Evolutionary conservation across 306 rosid genomes (phyloP), one percentile per base, ranked within the genome.

Genomic region (Carpinus viminea): DNA sequence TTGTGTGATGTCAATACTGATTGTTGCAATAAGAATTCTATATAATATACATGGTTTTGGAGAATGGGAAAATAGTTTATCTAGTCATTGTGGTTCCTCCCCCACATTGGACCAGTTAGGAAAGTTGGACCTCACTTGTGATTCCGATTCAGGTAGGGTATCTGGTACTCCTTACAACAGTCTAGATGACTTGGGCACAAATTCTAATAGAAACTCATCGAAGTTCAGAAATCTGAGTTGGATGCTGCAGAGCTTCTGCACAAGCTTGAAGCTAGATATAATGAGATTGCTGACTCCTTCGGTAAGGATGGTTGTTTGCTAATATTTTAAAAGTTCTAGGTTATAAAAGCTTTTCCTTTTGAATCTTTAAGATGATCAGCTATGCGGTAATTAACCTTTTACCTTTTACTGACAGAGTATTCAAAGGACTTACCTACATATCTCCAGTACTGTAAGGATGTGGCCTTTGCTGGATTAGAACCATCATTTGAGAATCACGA

Each of bases 1-100:
- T 51, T 88, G 90, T 71, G 97, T 92, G 18, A 90, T 92, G 91
- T 94, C 97, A 43, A 74, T 94, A 80, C 82, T 94, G 83, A 90
- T 92, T 72, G 87, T 92, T 31, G 93, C 95, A 36, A 90, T 94
- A 71, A 87, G 98, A 83, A 87, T 87, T 61, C 78, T 88, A 68
- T 94, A 84, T 83, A 86, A 91, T 57, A 80, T 94, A 81, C 86
- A 94, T 83, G 98, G 96, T 68, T 83, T 86, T 70, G 97, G 97
- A 74, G 94, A 75, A 74, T 94, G 98, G 98, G 98, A 94, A 82
- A 87, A 78, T 82, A 87, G 97, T 83, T 80, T 90, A 82, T 85
- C 87, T 21, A 51, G 36, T 55, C 15, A 16, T 38, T 72, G 72
- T 80, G 86, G 74, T 80, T 71, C 86, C 70, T 65, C 79, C 24